These are phyloP conservation scores for Pleurotus platypus DNA, from an alignment of 768 basidiomycete species.

Conservation along the genomic window DNA sequence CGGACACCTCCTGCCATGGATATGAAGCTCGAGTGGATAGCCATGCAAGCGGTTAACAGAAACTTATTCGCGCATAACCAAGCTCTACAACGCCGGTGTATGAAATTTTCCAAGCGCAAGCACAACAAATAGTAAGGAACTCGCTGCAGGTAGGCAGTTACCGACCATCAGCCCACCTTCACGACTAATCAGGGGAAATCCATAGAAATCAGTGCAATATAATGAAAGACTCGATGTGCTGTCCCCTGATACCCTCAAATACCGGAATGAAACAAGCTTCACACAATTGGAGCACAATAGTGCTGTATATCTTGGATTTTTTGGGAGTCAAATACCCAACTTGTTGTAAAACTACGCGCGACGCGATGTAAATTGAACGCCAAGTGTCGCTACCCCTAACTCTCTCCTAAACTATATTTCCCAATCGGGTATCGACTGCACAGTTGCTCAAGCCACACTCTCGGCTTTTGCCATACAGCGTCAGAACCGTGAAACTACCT, in stretches of 20 bases:
- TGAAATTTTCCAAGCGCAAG: not conserved
- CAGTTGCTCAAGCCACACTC: constrained; percentile 3
- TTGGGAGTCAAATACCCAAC: not conserved
- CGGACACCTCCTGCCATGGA: not conserved
- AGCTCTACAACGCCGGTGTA: not conserved
- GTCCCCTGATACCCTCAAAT: too few relatives aligned
- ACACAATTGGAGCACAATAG: not conserved
- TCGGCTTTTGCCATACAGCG: not conserved
- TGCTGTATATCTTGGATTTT: not conserved
- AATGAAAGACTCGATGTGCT: not conserved
- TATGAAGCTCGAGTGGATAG: not conserved
- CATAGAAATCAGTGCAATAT: not conserved
- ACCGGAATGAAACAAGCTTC: too few relatives aligned
- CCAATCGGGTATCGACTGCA: not conserved
- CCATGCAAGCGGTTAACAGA: not conserved
- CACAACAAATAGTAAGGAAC: not conserved
- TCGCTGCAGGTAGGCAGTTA: not conserved
- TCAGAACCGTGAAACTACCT: constrained; percentile 11
- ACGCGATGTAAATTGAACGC: not conserved
- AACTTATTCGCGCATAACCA: not conserved
- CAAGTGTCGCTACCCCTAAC: not conserved
- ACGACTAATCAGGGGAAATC: not conserved
- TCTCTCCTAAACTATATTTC: not conserved
- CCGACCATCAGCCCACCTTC: not conserved
- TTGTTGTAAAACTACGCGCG: not conserved